A percentile compares a stretch with the other conserved stretches of the same genome.
Conservation (phyloP, 805 yeast species). For the Cyberlindnera petersonii region DNA sequence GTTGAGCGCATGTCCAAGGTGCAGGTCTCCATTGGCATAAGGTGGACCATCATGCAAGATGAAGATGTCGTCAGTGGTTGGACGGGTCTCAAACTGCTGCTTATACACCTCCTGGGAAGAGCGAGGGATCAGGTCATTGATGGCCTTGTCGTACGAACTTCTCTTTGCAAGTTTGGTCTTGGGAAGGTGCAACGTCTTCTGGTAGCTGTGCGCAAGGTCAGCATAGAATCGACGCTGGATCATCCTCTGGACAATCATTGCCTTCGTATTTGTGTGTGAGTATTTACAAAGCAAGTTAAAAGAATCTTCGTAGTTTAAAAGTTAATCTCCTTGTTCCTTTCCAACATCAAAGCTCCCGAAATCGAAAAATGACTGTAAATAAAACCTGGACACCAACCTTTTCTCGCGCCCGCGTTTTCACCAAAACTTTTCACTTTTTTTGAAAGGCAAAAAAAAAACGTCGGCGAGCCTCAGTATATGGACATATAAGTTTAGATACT, state of each 20-base stretch:
- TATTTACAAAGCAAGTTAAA: neutral
- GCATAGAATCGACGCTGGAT: slow-evolving; percentile 8
- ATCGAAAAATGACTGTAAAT: too few species aligned
- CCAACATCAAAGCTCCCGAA: too few species aligned
- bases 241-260: neutral
- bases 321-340: too few species aligned
- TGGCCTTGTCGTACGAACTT: slow-evolving; percentile 44
- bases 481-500: too few species aligned
- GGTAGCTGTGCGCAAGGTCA: slow-evolving; percentile 24
- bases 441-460: slow-evolving; percentile 2
- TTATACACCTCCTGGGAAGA: slow-evolving; percentile 58
- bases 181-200: slow-evolving; percentile 47
- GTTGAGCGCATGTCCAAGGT: slow-evolving; percentile 88
- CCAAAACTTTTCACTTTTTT: slow-evolving; percentile 7
- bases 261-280: neutral
- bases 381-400: slow-evolving; percentile 4
- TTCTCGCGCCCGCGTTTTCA: neutral
- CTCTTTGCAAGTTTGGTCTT: slow-evolving; percentile 62
- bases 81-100: slow-evolving; percentile 46
- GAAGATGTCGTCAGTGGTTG: slow-evolving; percentile 41
- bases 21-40: slow-evolving; percentile 93
- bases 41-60: slow-evolving; percentile 97
- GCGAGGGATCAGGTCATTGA: slow-evolving; percentile 43
- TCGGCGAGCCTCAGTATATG: too few species aligned
- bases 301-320: neutral